These are phyloP conservation scores for Asterochloris erici DNA, from an alignment of 139 green algal species.

Conservation along the genomic window DNA sequence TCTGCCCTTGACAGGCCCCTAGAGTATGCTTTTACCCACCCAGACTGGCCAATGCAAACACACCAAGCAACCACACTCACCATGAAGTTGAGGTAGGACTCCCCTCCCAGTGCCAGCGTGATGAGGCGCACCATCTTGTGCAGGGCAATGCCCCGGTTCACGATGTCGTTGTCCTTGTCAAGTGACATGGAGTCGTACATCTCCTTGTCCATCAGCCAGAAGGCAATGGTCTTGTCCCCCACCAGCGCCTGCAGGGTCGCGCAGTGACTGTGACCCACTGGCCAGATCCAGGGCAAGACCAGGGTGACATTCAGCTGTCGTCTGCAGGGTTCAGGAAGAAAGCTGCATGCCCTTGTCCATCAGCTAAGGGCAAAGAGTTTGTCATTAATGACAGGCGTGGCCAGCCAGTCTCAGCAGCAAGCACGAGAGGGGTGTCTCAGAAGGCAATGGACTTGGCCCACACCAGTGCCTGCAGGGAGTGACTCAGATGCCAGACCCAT, in stretches of 20 bases:
- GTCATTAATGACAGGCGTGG: background rate
- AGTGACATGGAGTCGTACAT: conserved; percentile 97
- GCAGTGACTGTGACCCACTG: background rate
- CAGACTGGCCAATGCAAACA: too few species aligned
- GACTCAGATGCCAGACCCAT: too few species aligned
- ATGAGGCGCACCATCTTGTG: conserved; percentile 95
- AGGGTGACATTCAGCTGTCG: background rate
- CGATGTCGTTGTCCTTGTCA: conserved; percentile 30
- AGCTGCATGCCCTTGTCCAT: background rate
- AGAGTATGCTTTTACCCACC: too few species aligned
- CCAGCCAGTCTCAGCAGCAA: too few species aligned
- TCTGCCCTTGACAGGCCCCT: too few species aligned
- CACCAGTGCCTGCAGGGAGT: too few species aligned
- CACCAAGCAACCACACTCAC: conserved; percentile 87
- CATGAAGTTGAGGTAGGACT: conserved; percentile 98
- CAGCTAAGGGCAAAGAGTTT: background rate
- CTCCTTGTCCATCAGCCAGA: conserved; percentile 98
- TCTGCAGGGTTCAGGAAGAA: background rate
- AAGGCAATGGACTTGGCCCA: too few species aligned
- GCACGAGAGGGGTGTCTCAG: too few species aligned
- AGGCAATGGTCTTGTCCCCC: conserved; percentile 98
- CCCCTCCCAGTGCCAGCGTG: conserved; percentile 88
- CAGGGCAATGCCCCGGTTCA: conserved; percentile 94
- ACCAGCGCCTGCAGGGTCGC: conserved; percentile 74
- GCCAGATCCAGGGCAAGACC: too few species aligned